Base-by-base conservation (phyloP, 2,329 filamentous ascomycete species). In the Aspergillus melleus region DNA sequence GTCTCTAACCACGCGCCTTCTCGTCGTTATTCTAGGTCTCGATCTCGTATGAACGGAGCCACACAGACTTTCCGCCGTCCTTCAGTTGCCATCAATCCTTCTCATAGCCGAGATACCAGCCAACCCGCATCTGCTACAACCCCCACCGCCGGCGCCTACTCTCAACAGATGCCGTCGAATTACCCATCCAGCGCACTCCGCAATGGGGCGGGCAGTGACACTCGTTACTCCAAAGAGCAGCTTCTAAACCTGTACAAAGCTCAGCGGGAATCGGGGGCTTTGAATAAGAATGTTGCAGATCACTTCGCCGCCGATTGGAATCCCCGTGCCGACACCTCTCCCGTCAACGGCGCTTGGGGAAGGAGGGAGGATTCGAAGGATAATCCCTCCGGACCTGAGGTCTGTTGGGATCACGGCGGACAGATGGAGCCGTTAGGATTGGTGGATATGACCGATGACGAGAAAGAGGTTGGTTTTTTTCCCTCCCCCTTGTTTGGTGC, bases 391-490 rank as follows among this genome's bases (percentile, higher is more conserved):
- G 92, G 94, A 49, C 91, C 93, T n/a, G 92, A 95, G 63, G 86
- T 94, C 47, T 98, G 93, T 75, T 99, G 94, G 95, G 91, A 96
- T 71, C 78, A 84, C 60, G 83, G 84, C 61, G 92, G 90, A 24
- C 83, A 84, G 55, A 83, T 87, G 49, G 84, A 86, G 64, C 92
- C 93, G 6, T 81, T 97, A 64, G 87, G 87, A 30, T 75, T 96
- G 64, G 83, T 86, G 62, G 87, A 90, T 49, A 87, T 96, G 86
- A 84, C 81, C 32, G 85, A 88, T 51, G 85, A 87, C 55, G 87
- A 89, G 76, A 84, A 80, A 77, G 85, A 88, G 79, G 86, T 88
- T 70, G 63, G 76, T 75, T 47, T 62, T 59, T 29, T 53, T 42
- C 14, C 16, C 49, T 30, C 53, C 51, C 29, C 46, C 44, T 52